Base-by-base conservation (phyloP, 176 grass and related monocot genomes). In the Cenchrus americanus region DNA sequence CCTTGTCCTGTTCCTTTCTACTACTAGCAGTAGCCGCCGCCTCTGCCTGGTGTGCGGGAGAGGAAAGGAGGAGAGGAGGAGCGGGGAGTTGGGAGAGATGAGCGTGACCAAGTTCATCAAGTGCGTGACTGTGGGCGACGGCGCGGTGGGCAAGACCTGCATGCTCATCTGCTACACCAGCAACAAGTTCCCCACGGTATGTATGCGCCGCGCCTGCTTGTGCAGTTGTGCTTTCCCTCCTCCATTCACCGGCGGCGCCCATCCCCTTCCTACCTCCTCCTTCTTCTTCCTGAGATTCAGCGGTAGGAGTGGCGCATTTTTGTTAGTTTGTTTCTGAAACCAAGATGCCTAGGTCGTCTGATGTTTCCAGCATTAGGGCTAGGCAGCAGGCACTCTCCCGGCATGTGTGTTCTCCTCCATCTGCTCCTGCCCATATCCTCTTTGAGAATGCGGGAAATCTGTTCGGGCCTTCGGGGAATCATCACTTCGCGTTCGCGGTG, bases 81-180 rank as follows among this genome's bases (percentile, higher is more conserved):
- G 3, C 1, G 1, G 34, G 3, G 4, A 37, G 34, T 37, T 37
- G 22, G 61, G 42, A 83, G 91, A 76, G 87, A 99, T 99, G 97
- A 99, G 91, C 73, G 88, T 85, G 30, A 92, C 97, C 71, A 99
- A 94, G 93, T 99, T 96, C 89, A 99, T 99, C 71, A 99, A 99
- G 91, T 99, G 97, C 87, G 97, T 99, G 11, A 99, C 97, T 13
- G 97, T 99, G 32, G 97, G 97, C 3, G 97, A 98, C 86, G 97
- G 97, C 44, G 97, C 97, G 5, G 97, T 99, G 62, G 97, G 97
- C 60, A 99, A 99, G 82, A 99, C 97, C 32, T 99, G 97, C 89
- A 99, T 99, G 97, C 97, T 99, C 79, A 99, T 99, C 92, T 99
- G 97, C 97, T 99, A 99, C 86, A 99, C 97, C 92, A 96, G 97